These are phyloP conservation scores for Athelia sp. DNA, from an alignment of 1,284 basidiomycete species.

Conservation along the genomic window DNA sequence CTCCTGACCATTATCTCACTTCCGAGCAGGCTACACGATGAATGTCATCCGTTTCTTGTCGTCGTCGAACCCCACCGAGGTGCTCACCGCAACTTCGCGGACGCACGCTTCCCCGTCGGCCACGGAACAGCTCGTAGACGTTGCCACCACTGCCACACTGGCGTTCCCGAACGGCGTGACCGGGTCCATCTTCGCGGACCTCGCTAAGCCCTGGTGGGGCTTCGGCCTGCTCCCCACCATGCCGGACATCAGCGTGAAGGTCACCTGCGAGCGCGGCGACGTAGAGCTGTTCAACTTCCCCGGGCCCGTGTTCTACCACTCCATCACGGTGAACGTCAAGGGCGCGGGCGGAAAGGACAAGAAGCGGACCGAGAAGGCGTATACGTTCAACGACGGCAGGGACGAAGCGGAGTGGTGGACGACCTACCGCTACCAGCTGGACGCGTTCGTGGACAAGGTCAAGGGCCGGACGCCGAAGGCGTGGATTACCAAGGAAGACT, in stretches of 20 bases:
- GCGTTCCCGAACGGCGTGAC: conserved; percentile 30
- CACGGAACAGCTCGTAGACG: conserved; percentile 24
- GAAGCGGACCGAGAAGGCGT: conserved; percentile 36
- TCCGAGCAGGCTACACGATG: conserved; percentile 40
- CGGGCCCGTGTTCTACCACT: conserved; percentile 37
- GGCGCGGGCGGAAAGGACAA: conserved; percentile 13
- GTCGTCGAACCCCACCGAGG: conserved; percentile 31
- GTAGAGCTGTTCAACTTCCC: conserved; percentile 36
- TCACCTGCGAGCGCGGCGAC: conserved; percentile 34
- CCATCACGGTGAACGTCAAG: conserved; percentile 32
- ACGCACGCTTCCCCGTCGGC: conserved; percentile 9
- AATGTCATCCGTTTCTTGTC: conserved; percentile 37
- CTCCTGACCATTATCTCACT: not conserved
- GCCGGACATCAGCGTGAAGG: conserved; percentile 20
- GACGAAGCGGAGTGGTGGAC: conserved; percentile 52
- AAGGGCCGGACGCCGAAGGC: conserved; percentile 42
- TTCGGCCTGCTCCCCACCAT: conserved; percentile 32
- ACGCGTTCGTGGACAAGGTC: conserved; percentile 52
- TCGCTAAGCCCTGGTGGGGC: conserved; percentile 9
- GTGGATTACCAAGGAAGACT: conserved; percentile 48
- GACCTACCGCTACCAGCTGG: conserved; percentile 58
- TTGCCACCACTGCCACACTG: conserved; percentile 29
- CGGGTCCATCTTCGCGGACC: conserved; percentile 30
- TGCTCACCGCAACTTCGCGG: conserved; percentile 21
- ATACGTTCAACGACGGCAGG: conserved; percentile 29